Conservation (phyloP, 805 yeast genomes). For the Kodamaea laetipori region DNA sequence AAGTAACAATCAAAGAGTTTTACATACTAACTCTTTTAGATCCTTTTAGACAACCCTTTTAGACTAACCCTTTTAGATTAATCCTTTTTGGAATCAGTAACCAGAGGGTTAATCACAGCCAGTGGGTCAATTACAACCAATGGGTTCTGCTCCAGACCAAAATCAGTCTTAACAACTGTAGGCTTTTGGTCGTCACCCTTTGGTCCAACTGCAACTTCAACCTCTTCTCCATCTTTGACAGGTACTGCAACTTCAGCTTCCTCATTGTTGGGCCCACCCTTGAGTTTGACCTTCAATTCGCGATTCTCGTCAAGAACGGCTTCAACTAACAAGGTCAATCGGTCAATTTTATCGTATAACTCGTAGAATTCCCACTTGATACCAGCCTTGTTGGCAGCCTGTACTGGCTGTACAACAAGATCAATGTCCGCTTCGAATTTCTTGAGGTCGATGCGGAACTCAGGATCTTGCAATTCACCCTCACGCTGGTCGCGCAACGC, state of each 20-base stretch:
- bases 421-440: constrained; percentile 56
- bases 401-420: constrained; percentile 58
- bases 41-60: too few species aligned
- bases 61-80: too few species aligned
- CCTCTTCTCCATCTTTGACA: background rate
- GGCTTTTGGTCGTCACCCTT: background rate
- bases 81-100: too few species aligned
- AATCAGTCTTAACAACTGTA: constrained; percentile 3
- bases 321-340: constrained; percentile 43
- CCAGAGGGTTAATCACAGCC: background rate
- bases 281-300: constrained; percentile 19
- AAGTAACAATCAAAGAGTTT: too few species aligned
- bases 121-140: constrained; percentile 9
- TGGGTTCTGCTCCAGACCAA: constrained; percentile 9
- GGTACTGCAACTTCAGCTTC: constrained; percentile 1
- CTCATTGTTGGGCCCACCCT: background rate
- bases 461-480: constrained; percentile 72
- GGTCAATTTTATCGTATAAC: constrained; percentile 53
- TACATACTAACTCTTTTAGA: too few species aligned
- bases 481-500: constrained; percentile 52
- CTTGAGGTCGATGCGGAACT: constrained; percentile 53
- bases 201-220: background rate
- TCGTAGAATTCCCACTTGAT: constrained; percentile 66
- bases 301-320: constrained; percentile 38
- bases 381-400: constrained; percentile 54